Percentiles rank a stretch among this genome's conserved stretches.
These are phyloP conservation scores for Globisporangium parvum DNA, from an alignment of 352 stramenopile species.

Conservation along the genomic window DNA sequence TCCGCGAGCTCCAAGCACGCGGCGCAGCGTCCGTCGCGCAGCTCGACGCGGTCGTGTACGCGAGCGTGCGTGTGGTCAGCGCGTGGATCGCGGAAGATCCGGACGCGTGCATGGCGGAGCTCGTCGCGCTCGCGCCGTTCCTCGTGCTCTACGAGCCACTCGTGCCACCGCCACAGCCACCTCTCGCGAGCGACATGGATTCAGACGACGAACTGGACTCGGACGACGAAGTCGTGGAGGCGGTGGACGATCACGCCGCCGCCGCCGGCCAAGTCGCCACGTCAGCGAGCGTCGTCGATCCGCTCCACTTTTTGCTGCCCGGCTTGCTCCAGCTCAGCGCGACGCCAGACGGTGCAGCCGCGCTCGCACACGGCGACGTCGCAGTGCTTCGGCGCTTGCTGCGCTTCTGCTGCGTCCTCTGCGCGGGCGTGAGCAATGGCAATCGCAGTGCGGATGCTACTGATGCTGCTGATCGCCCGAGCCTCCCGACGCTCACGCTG, in stretches of 20 bases:
- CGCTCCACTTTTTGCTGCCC: constrained; percentile 78
- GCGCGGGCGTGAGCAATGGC: constrained; percentile 34
- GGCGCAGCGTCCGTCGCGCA: constrained; percentile 34
- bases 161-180: constrained; percentile 8
- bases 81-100: constrained; percentile 83
- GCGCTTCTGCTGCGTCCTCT: constrained; percentile 72
- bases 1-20: constrained; percentile 33
- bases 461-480: constrained; percentile 10
- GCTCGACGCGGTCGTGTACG: constrained; percentile 69
- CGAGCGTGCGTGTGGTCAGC: constrained; percentile 66
- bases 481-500: constrained; percentile 64
- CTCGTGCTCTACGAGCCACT: constrained; percentile 60
- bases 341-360: constrained; percentile 41
- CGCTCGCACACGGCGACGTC: constrained; percentile 44
- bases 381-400: constrained; percentile 61
- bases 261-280: constrained; percentile 15
- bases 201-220: constrained; percentile 72
- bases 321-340: constrained; percentile 76
- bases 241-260: constrained; percentile 7
- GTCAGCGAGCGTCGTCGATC: constrained; percentile 40
- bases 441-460: constrained; percentile 36
- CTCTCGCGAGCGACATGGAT: constrained; percentile 29
- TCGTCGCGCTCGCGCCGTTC: constrained; percentile 71
- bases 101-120: constrained; percentile 57
- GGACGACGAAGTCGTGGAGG: constrained; percentile 52